A percentile compares a stretch with the other conserved stretches of the same genome.
phyloP scores from a whole-genome alignment of 331 rosid species.

The Erythrophleum ivorense region DNA sequence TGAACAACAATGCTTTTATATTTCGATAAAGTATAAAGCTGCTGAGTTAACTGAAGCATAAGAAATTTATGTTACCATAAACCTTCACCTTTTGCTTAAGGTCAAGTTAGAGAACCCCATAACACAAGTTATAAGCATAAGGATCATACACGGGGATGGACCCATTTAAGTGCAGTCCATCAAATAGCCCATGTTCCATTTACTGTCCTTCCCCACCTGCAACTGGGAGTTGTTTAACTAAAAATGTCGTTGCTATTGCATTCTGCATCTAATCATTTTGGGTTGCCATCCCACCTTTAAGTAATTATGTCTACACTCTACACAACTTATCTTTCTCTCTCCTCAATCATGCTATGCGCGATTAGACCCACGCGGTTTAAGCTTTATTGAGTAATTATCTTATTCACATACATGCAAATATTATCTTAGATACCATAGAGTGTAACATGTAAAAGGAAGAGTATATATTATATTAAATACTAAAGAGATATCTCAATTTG shows the following conservation, averaged over 20 bases:
- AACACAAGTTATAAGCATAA: background rate
- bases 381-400: background rate
- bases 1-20: background rate
- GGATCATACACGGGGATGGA: background rate
- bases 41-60: background rate
- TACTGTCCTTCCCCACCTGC: background rate
- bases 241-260: conserved; percentile 25
- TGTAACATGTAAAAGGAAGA: background rate
- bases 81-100: background rate
- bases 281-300: background rate
- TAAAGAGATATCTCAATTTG: background rate
- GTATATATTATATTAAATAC: background rate
- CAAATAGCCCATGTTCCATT: background rate
- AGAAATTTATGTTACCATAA: background rate
- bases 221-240: conserved; percentile 34
- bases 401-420: background rate
- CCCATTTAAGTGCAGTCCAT: background rate
- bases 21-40: background rate
- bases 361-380: background rate
- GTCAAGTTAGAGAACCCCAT: background rate
- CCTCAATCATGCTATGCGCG: background rate
- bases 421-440: background rate
- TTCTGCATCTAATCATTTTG: conserved; percentile 20
- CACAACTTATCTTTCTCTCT: background rate
- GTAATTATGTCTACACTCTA: background rate